phyloP scores from a whole-genome alignment of 768 basidiomycete genomes.

The Tulasnella sp. region DNA sequence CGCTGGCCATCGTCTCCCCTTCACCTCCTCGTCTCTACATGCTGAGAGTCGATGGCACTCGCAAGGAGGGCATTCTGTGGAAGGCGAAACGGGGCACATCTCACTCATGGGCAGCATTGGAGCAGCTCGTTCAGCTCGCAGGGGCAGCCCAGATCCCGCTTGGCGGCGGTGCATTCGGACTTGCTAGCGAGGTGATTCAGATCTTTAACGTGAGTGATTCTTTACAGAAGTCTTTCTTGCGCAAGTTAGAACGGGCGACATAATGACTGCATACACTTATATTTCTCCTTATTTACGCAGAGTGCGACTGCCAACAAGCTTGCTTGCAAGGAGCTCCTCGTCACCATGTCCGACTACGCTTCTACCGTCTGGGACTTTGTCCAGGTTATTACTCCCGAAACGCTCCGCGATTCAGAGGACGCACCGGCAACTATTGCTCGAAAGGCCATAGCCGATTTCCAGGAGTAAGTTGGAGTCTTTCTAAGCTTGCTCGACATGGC shows the following conservation, averaged over 20 bases:
- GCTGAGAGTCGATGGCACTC: neutral
- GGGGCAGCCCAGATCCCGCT: neutral
- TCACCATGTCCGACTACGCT: neutral
- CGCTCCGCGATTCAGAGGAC: neutral
- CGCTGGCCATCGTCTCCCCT: neutral
- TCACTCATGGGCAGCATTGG: neutral
- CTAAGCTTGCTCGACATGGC: neutral
- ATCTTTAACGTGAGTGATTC: neutral
- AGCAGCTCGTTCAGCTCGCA: neutral
- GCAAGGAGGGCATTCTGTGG: neutral
- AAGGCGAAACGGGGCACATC: neutral
- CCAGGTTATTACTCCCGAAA: neutral
- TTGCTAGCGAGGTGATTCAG: neutral
- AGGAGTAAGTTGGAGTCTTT: neutral
- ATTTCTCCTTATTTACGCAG: neutral
- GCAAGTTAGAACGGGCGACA: neutral
- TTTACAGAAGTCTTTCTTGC: neutral
- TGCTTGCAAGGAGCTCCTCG: neutral
- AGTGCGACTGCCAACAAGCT: neutral
- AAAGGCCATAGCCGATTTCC: neutral
- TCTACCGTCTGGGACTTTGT: neutral
- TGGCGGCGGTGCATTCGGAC: neutral
- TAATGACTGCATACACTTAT: neutral
- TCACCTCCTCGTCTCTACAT: neutral
- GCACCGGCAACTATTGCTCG: neutral